Evolutionary conservation across 495 filamentous ascomycete species (phyloP).

Genomic region (Xylaria nigripes): DNA sequence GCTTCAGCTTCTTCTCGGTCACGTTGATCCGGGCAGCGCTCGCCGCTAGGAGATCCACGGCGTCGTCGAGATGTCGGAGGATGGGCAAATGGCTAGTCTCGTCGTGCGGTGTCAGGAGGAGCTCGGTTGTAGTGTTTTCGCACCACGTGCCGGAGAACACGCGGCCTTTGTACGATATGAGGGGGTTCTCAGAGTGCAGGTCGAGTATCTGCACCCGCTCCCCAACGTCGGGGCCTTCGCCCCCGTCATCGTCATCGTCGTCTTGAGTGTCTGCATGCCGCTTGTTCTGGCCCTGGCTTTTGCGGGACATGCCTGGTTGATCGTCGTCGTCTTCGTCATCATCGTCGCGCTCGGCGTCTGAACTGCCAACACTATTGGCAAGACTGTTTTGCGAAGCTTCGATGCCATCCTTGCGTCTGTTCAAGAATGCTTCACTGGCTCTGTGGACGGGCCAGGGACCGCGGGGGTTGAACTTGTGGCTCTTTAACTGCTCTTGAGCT

Average conservation of each 20-base stretch:
- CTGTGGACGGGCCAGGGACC: slow-evolving; percentile 22
- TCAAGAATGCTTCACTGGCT: slow-evolving; percentile 18
- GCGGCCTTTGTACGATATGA: slow-evolving; percentile 65
- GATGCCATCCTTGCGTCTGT: slow-evolving; percentile 10
- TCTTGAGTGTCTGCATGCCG: neutral
- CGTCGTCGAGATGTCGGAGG: slow-evolving; percentile 36
- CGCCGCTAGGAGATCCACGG: slow-evolving; percentile 55
- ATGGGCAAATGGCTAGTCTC: slow-evolving; percentile 26
- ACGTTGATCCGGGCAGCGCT: slow-evolving; percentile 43
- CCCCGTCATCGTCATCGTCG: neutral
- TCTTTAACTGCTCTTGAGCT: slow-evolving; percentile 16
- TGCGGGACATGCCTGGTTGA: slow-evolving; percentile 12
- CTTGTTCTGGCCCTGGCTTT: neutral
- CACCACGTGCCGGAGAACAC: slow-evolving; percentile 72
- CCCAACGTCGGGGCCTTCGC: slow-evolving; percentile 5
- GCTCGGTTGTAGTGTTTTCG: slow-evolving; percentile 68
- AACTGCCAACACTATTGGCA: slow-evolving; percentile 10
- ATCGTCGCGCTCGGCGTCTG: slow-evolving; percentile 19
- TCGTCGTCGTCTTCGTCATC: slow-evolving; percentile 21
- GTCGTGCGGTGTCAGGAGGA: slow-evolving; percentile 55
- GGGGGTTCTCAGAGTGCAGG: slow-evolving; percentile 60
- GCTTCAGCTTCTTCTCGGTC: slow-evolving; percentile 24
- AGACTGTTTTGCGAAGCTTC: slow-evolving; percentile 9
- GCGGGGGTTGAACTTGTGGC: neutral
- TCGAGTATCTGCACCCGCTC: slow-evolving; percentile 70